Evolutionary conservation across 2,329 filamentous ascomycete genomes (phyloP).

Genomic region (Diaporthe vexans): DNA sequence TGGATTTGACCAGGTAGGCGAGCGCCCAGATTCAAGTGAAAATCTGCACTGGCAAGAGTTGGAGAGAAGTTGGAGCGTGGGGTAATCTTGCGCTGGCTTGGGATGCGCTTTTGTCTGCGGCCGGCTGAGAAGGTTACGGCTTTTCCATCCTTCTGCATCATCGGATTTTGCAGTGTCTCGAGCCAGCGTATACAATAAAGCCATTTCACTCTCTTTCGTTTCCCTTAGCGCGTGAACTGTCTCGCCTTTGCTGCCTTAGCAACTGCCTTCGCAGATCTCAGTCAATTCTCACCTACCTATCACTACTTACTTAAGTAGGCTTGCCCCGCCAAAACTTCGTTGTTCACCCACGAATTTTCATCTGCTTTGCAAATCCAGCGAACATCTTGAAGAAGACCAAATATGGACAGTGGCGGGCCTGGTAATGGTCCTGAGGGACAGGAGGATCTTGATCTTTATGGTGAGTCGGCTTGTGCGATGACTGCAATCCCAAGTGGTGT

Average conservation of each 20-base stretch:
- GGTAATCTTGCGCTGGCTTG: slow-evolving; percentile 24
- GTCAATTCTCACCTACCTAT: background rate
- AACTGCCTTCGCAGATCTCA: background rate
- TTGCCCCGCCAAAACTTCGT: slow-evolving; percentile 38
- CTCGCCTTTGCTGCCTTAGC: slow-evolving; percentile 1
- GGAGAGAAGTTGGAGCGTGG: slow-evolving; percentile 32
- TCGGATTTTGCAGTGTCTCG: slow-evolving; percentile 10
- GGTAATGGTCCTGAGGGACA: slow-evolving; percentile 44
- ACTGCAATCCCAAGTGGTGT: too few relatives aligned
- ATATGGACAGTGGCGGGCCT: slow-evolving; percentile 46
- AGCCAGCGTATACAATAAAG: background rate
- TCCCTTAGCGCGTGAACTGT: background rate
- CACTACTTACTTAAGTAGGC: background rate
- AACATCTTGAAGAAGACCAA: slow-evolving; percentile 9
- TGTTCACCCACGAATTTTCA: slow-evolving; percentile 13
- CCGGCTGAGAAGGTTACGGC: slow-evolving; percentile 19
- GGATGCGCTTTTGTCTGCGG: slow-evolving; percentile 12
- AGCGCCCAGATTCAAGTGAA: background rate
- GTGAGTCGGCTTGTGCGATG: slow-evolving; percentile 48
- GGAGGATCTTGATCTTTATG: slow-evolving; percentile 72
- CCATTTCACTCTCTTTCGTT: background rate
- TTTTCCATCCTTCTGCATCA: slow-evolving; percentile 27
- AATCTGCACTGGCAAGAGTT: slow-evolving; percentile 22
- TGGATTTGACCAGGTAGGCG: background rate
- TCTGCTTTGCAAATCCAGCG: slow-evolving; percentile 2